Conservation (phyloP, 305 asterid genomes). For the Euphrasia arctica region DNA sequence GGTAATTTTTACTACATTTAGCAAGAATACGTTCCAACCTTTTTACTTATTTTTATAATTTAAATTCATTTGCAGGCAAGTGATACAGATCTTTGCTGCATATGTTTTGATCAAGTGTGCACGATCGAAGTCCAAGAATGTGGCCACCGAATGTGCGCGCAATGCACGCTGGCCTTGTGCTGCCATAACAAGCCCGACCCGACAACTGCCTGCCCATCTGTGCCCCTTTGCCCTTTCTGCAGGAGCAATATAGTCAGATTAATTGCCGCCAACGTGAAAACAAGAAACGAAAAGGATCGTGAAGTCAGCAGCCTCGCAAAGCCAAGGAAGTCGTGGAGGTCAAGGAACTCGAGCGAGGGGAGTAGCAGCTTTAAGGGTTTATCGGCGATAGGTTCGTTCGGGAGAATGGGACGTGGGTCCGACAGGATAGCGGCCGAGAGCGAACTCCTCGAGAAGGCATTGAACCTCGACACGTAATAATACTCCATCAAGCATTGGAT, state of each 20-base stretch:
- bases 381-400: constrained; percentile 61
- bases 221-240: constrained; percentile 85
- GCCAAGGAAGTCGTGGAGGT: constrained; percentile 49
- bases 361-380: constrained; percentile 82
- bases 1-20: constrained; percentile 19
- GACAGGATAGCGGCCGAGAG: constrained; percentile 49
- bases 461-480: constrained; percentile 35
- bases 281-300: constrained; percentile 35
- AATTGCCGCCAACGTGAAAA: constrained; percentile 52
- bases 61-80: constrained; percentile 27
- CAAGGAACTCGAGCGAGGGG: constrained; percentile 60
- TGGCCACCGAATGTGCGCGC: constrained; percentile 96
- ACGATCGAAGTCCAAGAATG: constrained; percentile 87
- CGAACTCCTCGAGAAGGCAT: constrained; percentile 63
- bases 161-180: constrained; percentile 74
- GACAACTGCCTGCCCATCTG: constrained; percentile 39
- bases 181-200: constrained; percentile 90
- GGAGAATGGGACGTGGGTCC: constrained; percentile 72
- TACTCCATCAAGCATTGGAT: constrained; percentile 6
- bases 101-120: constrained; percentile 92
- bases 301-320: constrained; percentile 41
- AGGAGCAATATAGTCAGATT: constrained; percentile 69
- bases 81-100: constrained; percentile 76
- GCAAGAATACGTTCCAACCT: no score
- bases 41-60: no score